Conservation (phyloP, 805 yeast species). For the Sungouiozyma intestinalis region DNA sequence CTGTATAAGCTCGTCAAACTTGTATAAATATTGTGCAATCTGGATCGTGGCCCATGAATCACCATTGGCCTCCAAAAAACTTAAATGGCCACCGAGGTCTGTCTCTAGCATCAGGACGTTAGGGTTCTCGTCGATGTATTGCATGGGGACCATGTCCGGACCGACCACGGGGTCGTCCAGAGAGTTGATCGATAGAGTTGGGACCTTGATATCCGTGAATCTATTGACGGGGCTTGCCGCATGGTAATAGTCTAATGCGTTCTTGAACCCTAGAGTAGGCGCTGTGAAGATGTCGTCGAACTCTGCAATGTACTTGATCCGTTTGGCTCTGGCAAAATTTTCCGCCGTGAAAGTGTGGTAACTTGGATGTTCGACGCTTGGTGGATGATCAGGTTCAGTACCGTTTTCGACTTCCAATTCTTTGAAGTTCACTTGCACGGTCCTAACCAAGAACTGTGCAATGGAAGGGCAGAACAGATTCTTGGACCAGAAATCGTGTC, state of each 20-base stretch:
- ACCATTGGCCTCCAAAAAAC: slow-evolving; percentile 35
- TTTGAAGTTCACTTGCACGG: slow-evolving; percentile 36
- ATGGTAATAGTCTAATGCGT: slow-evolving; percentile 52
- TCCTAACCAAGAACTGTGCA: slow-evolving; percentile 32
- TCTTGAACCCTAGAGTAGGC: slow-evolving; percentile 49
- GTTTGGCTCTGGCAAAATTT: slow-evolving; percentile 28
- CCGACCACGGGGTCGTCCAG: slow-evolving; percentile 51
- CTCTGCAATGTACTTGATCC: slow-evolving; percentile 36
- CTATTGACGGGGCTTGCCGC: slow-evolving; percentile 54
- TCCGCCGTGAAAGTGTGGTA: slow-evolving; percentile 24
- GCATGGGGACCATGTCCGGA: slow-evolving; percentile 39
- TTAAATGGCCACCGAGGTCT: slow-evolving; percentile 68
- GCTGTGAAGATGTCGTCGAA: slow-evolving; percentile 57
- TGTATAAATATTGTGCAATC: slow-evolving; percentile 31
- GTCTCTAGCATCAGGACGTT: slow-evolving; percentile 46
- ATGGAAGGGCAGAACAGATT: slow-evolving; percentile 34
- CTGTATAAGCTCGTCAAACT: slow-evolving; percentile 26
- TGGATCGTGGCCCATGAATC: slow-evolving; percentile 40
- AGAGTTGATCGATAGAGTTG: slow-evolving; percentile 48
- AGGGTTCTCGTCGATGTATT: slow-evolving; percentile 45
- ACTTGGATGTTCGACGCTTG: slow-evolving; percentile 12
- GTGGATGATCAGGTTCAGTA: slow-evolving; percentile 8
- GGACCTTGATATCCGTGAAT: slow-evolving; percentile 48
- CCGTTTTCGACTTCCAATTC: slow-evolving; percentile 16
- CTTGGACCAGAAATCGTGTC: slow-evolving; percentile 30